Evolutionary conservation across 441 rosid genomes (phyloP).

Genomic region (Bruguiera hainesii): DNA sequence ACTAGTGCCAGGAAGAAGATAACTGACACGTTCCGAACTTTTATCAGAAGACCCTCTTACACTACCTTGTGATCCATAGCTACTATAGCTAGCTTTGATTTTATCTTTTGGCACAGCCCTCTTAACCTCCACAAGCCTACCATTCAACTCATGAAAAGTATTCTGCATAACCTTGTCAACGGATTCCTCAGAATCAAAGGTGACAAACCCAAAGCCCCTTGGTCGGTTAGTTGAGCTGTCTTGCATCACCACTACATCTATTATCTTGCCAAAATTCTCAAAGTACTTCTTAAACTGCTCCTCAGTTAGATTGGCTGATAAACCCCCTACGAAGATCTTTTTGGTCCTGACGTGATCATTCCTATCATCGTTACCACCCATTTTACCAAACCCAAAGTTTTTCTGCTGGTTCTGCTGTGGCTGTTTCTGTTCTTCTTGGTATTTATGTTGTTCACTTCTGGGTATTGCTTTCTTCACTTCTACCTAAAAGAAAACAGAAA

Average conservation of each 20-base stretch:
- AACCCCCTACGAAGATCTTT: slow-evolving; percentile 87
- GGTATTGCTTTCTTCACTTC: slow-evolving; percentile 65
- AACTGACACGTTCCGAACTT: slow-evolving; percentile 27
- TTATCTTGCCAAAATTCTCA: slow-evolving; percentile 60
- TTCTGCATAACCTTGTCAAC: slow-evolving; percentile 62
- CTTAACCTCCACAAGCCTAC: slow-evolving; percentile 77
- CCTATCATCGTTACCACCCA: slow-evolving; percentile 22
- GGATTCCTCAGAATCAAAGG: slow-evolving; percentile 65
- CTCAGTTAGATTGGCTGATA: slow-evolving; percentile 54
- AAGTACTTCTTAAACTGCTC: slow-evolving; percentile 74
- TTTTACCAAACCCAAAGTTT: slow-evolving; percentile 25
- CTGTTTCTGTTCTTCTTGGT: slow-evolving; percentile 29
- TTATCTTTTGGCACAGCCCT: slow-evolving; percentile 76
- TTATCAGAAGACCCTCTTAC: slow-evolving; percentile 19
- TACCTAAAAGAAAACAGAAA: slow-evolving; percentile 42
- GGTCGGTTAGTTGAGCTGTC: slow-evolving; percentile 65
- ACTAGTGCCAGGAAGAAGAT: slow-evolving; percentile 28
- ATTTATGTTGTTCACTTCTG: slow-evolving; percentile 34
- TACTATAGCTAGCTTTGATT: slow-evolving; percentile 21
- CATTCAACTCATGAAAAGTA: slow-evolving; percentile 50
- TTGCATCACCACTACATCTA: slow-evolving; percentile 80
- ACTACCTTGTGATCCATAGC: slow-evolving; percentile 17
- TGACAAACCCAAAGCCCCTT: slow-evolving; percentile 87
- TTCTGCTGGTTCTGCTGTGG: slow-evolving; percentile 21
- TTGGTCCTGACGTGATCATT: slow-evolving; percentile 36